Conservation (phyloP, 75 land plant species). For the Cryptomeria japonica region DNA sequence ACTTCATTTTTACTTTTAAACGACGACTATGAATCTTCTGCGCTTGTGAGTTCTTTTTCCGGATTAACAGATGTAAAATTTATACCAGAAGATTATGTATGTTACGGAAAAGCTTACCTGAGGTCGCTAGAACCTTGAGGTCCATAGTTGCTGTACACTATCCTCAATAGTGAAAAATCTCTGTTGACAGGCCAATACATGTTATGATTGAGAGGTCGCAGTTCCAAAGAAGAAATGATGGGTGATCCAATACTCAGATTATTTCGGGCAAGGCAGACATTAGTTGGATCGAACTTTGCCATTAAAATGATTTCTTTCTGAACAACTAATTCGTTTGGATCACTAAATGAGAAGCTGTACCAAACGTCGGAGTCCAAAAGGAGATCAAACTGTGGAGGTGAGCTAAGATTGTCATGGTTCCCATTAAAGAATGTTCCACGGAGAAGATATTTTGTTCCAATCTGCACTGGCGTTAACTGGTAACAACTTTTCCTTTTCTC, state of each 20-base stretch:
- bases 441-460: too few species aligned
- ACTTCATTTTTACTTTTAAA: too few species aligned
- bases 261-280: neutral
- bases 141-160: neutral
- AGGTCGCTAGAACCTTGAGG: neutral
- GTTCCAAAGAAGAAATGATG: constrained; percentile 48
- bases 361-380: too few species aligned
- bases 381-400: too few species aligned
- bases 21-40: too few species aligned
- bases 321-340: neutral
- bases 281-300: neutral
- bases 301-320: constrained; percentile 32
- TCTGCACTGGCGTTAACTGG: neutral
- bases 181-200: constrained; percentile 12
- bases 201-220: constrained; percentile 26
- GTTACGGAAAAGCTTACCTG: neutral
- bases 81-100: too few species aligned
- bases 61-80: too few species aligned
- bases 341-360: neutral
- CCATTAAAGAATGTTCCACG: too few species aligned
- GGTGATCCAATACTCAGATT: constrained; percentile 11
- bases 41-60: too few species aligned
- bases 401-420: too few species aligned
- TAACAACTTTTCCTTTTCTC: constrained; percentile 40
- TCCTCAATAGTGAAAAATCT: neutral